These are phyloP conservation scores for Claviceps sp. DNA, from an alignment of 2,329 filamentous ascomycete genomes.

Conservation along the genomic window DNA sequence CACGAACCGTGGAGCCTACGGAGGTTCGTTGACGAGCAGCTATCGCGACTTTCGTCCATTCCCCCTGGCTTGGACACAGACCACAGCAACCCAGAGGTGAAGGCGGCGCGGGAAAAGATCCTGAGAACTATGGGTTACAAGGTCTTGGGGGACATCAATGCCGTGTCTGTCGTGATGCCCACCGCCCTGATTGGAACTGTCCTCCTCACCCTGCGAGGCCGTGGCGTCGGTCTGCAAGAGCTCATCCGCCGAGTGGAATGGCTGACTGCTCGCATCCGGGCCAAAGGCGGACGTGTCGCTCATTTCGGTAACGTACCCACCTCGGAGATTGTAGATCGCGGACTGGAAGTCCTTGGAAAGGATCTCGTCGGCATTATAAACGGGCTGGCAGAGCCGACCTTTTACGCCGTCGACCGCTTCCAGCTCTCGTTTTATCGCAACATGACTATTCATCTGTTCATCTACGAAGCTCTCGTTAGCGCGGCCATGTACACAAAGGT, in stretches of 20 bases:
- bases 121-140: conserved; percentile 82
- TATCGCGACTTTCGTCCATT: conserved; percentile 35
- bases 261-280: conserved; percentile 68
- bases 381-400: conserved; percentile 78
- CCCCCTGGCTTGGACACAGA: conserved; percentile 31
- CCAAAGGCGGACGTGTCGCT: conserved; percentile 82
- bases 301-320: conserved; percentile 78
- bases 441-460: conserved; percentile 98
- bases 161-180: conserved; percentile 94
- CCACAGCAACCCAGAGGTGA: conserved; percentile 32
- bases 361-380: conserved; percentile 71
- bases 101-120: conserved; percentile 53
- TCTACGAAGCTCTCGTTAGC: conserved; percentile 81
- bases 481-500: conserved; percentile 82
- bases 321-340: conserved; percentile 72
- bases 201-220: conserved; percentile 75
- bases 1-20: conserved; percentile 90
- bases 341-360: conserved; percentile 80
- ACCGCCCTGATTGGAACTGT: conserved; percentile 93
- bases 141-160: conserved; percentile 87
- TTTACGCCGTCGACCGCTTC: conserved; percentile 89
- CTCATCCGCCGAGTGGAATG: conserved; percentile 79
- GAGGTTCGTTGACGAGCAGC: conserved; percentile 67
- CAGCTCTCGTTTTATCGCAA: conserved; percentile 97
- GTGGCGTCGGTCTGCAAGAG: conserved; percentile 80